phyloP scores from a whole-genome alignment of 2,329 filamentous ascomycete species.

The Botrytis cinerea region DNA sequence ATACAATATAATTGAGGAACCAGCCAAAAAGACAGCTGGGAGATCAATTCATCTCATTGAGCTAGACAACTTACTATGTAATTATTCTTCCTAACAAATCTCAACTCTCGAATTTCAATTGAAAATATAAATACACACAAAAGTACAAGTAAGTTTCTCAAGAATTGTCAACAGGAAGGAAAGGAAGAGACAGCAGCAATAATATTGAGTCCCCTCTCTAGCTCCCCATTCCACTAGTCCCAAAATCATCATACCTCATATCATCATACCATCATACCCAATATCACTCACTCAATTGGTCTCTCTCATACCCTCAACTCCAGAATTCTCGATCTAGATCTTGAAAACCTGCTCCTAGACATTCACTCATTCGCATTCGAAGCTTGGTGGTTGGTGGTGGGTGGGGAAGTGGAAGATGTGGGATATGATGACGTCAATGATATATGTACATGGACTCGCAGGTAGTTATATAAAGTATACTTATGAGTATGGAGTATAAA shows the following conservation, averaged over 20 bases:
- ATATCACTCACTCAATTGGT: background rate
- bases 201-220: background rate
- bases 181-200: background rate
- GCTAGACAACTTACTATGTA: background rate
- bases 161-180: background rate
- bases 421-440: slow-evolving; percentile 2
- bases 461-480: too few species aligned
- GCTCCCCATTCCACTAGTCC: background rate
- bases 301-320: background rate
- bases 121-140: background rate
- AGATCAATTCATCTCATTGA: background rate
- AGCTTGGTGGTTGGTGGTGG: background rate
- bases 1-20: background rate
- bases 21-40: background rate
- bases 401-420: background rate
- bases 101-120: background rate
- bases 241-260: background rate
- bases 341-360: background rate
- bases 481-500: too few species aligned
- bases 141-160: background rate
- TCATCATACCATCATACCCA: background rate
- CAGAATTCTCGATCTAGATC: background rate
- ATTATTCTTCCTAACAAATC: background rate
- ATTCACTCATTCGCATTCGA: background rate
- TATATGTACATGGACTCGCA: too few species aligned